Evolutionary conservation across 2,329 filamentous ascomycete species (phyloP).

Genomic region (Juglanconis oblonga): DNA sequence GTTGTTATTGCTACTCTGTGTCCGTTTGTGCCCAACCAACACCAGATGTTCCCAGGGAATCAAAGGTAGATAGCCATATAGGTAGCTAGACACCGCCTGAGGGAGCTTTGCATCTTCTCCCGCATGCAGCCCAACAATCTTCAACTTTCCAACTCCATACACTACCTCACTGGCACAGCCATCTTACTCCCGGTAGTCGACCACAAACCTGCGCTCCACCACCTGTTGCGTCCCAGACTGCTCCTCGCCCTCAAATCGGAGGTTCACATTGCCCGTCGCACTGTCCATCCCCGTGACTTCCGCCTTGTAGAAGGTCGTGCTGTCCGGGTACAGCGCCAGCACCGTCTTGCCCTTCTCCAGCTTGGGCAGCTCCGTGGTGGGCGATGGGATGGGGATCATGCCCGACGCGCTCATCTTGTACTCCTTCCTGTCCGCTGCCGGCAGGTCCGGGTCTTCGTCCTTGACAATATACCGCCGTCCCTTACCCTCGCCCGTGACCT

Average conservation of each 20-base stretch:
- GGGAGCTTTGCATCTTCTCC: too few relatives aligned
- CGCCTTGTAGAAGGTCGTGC: constrained; percentile 81
- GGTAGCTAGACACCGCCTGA: too few relatives aligned
- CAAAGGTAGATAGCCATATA: too few relatives aligned
- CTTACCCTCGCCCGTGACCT: constrained; percentile 73
- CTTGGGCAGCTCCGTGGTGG: constrained; percentile 50
- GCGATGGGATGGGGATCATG: constrained; percentile 72
- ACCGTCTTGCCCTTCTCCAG: constrained; percentile 69
- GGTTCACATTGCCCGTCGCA: constrained; percentile 49
- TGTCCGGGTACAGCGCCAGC: constrained; percentile 76
- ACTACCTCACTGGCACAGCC: neutral
- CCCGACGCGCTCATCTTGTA: constrained; percentile 71
- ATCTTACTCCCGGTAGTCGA: constrained; percentile 58
- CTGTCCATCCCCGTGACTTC: constrained; percentile 71
- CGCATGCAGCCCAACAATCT: neutral
- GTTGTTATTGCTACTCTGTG: too few relatives aligned
- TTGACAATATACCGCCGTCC: constrained; percentile 76
- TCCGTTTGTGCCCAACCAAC: too few relatives aligned
- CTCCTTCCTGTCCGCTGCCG: constrained; percentile 60
- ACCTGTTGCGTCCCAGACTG: constrained; percentile 70
- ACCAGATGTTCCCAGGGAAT: too few relatives aligned
- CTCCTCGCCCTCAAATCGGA: constrained; percentile 80
- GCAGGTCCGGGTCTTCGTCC: constrained; percentile 71
- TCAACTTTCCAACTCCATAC: neutral
- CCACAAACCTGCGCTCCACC: constrained; percentile 72